Conservation (phyloP, 2,329 filamentous ascomycete species). For the Trematosphaeria pertusa region DNA sequence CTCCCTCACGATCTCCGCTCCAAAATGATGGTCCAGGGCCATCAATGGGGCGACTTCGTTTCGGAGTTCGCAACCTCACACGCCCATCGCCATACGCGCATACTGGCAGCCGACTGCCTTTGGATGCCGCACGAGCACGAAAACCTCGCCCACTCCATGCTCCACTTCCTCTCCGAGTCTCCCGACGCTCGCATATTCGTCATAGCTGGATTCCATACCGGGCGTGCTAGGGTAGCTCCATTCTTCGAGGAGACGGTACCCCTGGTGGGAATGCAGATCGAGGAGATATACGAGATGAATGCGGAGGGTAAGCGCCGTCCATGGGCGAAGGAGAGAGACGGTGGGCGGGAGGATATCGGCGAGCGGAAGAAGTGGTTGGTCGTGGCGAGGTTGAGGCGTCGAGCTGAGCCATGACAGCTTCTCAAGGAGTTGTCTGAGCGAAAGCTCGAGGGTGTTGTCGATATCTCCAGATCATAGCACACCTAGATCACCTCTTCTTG, state of each 20-base stretch:
- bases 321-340: conserved; percentile 63
- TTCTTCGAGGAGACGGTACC: conserved; percentile 68
- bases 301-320: conserved; percentile 67
- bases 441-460: conserved; percentile 84
- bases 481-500: conserved; percentile 52
- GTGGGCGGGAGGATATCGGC: conserved; percentile 66
- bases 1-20: conserved; percentile 46
- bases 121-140: conserved; percentile 78
- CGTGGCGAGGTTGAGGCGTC: conserved; percentile 53
- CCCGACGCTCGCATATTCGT: conserved; percentile 64
- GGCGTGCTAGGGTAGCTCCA: conserved; percentile 67
- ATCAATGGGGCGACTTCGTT: conserved; percentile 68
- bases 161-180: conserved; percentile 63
- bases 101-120: conserved; percentile 75
- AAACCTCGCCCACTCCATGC: conserved; percentile 69
- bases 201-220: conserved; percentile 77
- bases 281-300: conserved; percentile 73
- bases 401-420: conserved; percentile 25
- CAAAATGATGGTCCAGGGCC: conserved; percentile 61
- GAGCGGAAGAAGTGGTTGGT: conserved; percentile 75
- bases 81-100: conserved; percentile 61
- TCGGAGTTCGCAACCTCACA: conserved; percentile 48
- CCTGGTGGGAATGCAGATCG: conserved; percentile 61
- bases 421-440: conserved; percentile 82
- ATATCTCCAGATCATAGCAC: no score